Evolutionary conservation across 176 grass and related monocot species (phyloP).

Genomic region (Phragmites australis): DNA sequence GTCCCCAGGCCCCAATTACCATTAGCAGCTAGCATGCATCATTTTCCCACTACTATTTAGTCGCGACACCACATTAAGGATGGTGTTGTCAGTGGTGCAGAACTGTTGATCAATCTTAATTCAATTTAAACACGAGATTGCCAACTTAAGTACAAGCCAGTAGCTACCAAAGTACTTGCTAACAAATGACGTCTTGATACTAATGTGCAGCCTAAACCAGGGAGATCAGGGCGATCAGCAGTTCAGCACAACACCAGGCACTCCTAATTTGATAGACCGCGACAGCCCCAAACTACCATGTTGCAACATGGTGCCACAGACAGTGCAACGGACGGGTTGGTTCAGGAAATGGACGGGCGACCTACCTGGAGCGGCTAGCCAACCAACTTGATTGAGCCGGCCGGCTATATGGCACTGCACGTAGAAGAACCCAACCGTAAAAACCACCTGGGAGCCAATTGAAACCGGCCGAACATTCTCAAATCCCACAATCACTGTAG

Average conservation of each 20-base stretch:
- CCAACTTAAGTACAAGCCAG: not conserved
- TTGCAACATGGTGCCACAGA: not conserved
- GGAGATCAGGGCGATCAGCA: not conserved
- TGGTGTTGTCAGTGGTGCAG: not conserved
- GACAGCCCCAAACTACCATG: not conserved
- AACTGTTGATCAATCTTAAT: not conserved
- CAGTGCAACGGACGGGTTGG: constrained; percentile 35
- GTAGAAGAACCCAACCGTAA: constrained; percentile 7
- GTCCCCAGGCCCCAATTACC: too few relatives aligned
- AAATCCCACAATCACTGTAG: constrained; percentile 11
- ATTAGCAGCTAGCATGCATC: too few relatives aligned
- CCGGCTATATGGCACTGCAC: not conserved
- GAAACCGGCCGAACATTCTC: constrained; percentile 21
- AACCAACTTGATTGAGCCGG: constrained; percentile 35
- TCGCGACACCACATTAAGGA: too few relatives aligned
- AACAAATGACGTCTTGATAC: not conserved
- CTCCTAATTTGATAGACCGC: not conserved
- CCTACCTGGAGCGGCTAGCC: constrained; percentile 26
- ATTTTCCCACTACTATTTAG: too few relatives aligned
- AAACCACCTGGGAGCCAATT: constrained; percentile 25
- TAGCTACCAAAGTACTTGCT: not conserved
- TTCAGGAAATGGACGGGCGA: constrained; percentile 33
- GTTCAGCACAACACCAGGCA: not conserved
- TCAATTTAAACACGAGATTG: not conserved
- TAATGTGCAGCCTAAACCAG: not conserved